Evolutionary conservation across 495 filamentous ascomycete genomes (phyloP), one percentile per base, ranked within the genome.

Genomic region (Echria macrotheca): DNA sequence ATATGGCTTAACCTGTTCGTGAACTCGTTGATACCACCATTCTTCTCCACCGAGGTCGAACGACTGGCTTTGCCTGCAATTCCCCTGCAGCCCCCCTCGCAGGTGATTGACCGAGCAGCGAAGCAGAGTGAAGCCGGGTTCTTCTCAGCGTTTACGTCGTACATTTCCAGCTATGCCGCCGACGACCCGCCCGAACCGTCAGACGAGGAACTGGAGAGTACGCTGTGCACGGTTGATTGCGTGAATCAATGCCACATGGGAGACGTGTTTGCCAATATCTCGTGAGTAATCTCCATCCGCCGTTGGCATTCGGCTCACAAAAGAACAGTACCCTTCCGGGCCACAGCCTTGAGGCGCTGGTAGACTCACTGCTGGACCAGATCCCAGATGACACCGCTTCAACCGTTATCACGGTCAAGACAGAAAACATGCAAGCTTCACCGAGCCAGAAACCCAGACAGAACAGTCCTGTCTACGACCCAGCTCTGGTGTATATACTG

Each of bases 171-270:
- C 63, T 96, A 97, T 70, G 93, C 94, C 21, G 94, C 90, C 14
- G 94, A 96, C 61, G 93, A 99, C 55, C 93, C 93, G 8, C 93
- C 93, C 5, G 94, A 97, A 68, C 93, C 93, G 1, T 96, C 93
- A 1, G 90, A 96, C 47, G 93, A 97, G 59, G 93, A 99, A 64
- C 73, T 99, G 39, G 94, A 97, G 54, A 95, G 91, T 62, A 97
- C 93, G 0, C 68, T 97, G 12, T 90, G 86, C 63, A 91, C 94
- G 0, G 89, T 95, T 5, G 93, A 97, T 59, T 97, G 91, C 54
- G 81, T 99, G 29, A 89, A 90, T 50, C 82, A 86, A 24, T 97
- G 94, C 66, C 82, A 83, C 47, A 83, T 96, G 50, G 81, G 83
- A 28, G 85, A 86, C 49, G 82, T 97, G 19, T 81, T 96, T 55